Conservation (phyloP, 208 protist genomes). For the Leishmania lainsoni region DNA sequence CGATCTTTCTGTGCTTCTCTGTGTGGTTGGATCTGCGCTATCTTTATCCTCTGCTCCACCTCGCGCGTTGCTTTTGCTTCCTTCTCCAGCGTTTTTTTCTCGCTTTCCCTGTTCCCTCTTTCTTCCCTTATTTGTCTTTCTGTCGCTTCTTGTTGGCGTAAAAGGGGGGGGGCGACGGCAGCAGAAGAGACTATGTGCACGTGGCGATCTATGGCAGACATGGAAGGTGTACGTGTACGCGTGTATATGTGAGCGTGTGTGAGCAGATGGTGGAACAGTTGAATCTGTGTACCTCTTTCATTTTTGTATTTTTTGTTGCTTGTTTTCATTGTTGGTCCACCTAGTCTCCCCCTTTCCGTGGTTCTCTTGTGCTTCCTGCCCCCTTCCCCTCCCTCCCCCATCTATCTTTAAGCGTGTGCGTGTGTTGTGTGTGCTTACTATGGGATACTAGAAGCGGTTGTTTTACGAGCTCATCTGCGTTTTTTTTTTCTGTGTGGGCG, state of each 20-base stretch:
- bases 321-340: background rate
- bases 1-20: background rate
- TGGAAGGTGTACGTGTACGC: background rate
- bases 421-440: background rate
- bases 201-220: background rate
- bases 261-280: background rate
- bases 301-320: background rate
- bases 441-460: conserved; percentile 1
- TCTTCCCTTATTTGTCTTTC: background rate
- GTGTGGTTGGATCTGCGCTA: conserved; percentile 2
- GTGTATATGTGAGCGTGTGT: background rate
- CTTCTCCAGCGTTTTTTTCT: background rate
- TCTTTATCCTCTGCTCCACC: background rate
- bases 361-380: background rate
- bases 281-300: background rate
- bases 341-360: background rate
- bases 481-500: background rate
- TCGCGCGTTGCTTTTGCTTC: background rate
- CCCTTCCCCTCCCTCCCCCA: too few species aligned
- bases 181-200: background rate
- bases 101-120: background rate
- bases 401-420: too few species aligned
- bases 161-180: background rate
- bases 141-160: background rate
- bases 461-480: background rate